These are phyloP conservation scores for Pseudoperonospora humuli DNA, from an alignment of 352 stramenopile genomes.

Conservation along the genomic window DNA sequence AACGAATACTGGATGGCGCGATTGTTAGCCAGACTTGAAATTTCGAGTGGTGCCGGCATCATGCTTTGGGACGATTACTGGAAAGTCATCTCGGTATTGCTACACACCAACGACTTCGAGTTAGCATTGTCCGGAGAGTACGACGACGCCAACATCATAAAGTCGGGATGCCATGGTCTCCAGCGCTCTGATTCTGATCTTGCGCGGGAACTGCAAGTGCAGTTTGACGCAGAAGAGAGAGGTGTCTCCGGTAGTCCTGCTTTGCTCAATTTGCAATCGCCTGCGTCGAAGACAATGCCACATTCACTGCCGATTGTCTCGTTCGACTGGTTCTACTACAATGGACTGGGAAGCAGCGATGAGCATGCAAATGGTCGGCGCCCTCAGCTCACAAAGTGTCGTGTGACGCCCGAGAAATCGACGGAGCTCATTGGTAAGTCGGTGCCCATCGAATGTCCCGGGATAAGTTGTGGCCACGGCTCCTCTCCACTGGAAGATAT, in stretches of 20 bases:
- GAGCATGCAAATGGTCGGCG: constrained; percentile 1
- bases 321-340: constrained; percentile 38
- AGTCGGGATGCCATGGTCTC: constrained; percentile 1
- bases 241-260: background rate
- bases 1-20: constrained; percentile 67
- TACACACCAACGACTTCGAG: constrained; percentile 67
- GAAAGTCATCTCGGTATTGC: constrained; percentile 71
- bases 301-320: background rate
- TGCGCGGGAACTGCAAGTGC: constrained; percentile 58
- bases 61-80: constrained; percentile 91
- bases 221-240: constrained; percentile 56
- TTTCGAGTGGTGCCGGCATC: constrained; percentile 71
- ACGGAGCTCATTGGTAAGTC: constrained; percentile 60
- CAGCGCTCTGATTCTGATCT: constrained; percentile 64
- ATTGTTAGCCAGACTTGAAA: constrained; percentile 45
- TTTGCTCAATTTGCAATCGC: background rate
- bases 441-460: constrained; percentile 42
- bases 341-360: constrained; percentile 12
- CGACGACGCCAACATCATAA: constrained; percentile 8
- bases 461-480: constrained; percentile 34
- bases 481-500: constrained; percentile 64
- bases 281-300: background rate
- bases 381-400: constrained; percentile 38
- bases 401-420: constrained; percentile 26
- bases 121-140: constrained; percentile 51